phyloP scores from a whole-genome alignment of 192 early-diverging fungal species.

The Podila horticola region DNA sequence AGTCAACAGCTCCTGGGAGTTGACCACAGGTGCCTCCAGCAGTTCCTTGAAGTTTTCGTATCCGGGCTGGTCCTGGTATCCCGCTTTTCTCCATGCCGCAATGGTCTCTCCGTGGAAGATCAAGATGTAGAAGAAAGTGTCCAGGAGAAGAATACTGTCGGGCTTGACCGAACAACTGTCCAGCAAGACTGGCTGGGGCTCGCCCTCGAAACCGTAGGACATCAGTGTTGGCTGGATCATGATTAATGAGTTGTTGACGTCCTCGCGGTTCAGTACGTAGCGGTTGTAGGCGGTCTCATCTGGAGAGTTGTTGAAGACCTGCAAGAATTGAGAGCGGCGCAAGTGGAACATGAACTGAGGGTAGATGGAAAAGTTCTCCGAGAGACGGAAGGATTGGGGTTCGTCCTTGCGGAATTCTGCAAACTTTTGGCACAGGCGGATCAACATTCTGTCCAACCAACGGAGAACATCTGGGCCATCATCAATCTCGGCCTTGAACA shows the following conservation, averaged over 20 bases:
- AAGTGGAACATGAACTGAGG: constrained; percentile 99
- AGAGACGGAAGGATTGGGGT: constrained; percentile 88
- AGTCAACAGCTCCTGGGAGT: constrained; percentile 89
- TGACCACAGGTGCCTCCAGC: constrained; percentile 89
- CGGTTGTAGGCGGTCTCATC: constrained; percentile 96
- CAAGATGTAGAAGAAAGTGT: constrained; percentile 99
- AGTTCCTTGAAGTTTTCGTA: constrained; percentile 96
- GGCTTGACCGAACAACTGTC: constrained; percentile 99
- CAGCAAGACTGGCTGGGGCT: constrained; percentile 90
- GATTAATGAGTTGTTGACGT: constrained; percentile 96
- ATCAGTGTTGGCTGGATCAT: constrained; percentile 99
- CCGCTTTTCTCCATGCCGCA: constrained; percentile 95
- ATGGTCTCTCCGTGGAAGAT: constrained; percentile 99
- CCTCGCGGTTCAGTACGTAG: constrained; percentile 93
- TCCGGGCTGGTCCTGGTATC: constrained; percentile 93
- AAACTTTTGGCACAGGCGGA: constrained; percentile 97
- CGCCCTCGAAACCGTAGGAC: constrained; percentile 88
- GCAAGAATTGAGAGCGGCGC: constrained; percentile 95
- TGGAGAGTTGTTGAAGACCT: constrained; percentile 98
- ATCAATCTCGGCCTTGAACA: constrained; percentile 97
- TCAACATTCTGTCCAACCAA: constrained; percentile 98
- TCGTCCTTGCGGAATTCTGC: constrained; percentile 98
- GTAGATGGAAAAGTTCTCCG: constrained; percentile 96
- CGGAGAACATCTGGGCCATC: constrained; percentile 96
- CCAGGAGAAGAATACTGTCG: constrained; percentile 90